phyloP scores from a whole-genome alignment of 2,329 filamentous ascomycete species.

The Hawksworthiomyces lignivorus region DNA sequence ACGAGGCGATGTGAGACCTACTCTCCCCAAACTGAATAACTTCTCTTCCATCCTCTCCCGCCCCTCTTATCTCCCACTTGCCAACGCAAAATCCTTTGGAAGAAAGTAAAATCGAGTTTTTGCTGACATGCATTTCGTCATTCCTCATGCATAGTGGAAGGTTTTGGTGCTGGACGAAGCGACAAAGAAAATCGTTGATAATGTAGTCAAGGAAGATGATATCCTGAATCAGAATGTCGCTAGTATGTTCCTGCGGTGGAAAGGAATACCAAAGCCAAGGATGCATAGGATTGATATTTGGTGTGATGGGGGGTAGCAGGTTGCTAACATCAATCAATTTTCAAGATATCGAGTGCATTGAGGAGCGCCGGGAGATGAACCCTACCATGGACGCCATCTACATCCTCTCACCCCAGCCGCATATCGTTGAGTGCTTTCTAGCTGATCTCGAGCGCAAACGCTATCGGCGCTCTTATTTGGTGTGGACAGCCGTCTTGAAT shows the following conservation, averaged over 20 bases:
- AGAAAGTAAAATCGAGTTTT: no score
- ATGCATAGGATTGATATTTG: no score
- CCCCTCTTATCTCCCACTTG: no score
- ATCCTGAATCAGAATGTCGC: conserved; percentile 95
- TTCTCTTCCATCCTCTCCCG: no score
- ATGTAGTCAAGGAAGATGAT: conserved; percentile 89
- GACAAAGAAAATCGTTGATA: conserved; percentile 80
- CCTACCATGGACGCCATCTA: conserved; percentile 93
- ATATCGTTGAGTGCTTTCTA: conserved; percentile 89
- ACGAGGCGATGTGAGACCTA: conserved; percentile 67
- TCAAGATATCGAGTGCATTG: conserved; percentile 96
- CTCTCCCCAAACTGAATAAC: no score
- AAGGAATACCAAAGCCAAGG: not conserved
- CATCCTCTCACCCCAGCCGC: conserved; percentile 73
- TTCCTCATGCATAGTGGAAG: conserved; percentile 66
- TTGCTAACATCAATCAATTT: no score
- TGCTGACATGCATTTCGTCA: no score
- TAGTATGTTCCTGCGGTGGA: conserved; percentile 48
- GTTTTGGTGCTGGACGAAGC: conserved; percentile 81
- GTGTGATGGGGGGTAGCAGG: no score
- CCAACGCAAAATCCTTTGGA: no score
- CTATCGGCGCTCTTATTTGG: conserved; percentile 70
- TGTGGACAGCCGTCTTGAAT: conserved; percentile 77
- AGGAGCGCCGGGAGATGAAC: conserved; percentile 74
- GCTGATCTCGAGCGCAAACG: conserved; percentile 81